Conservation (phyloP, 257 asterid genomes). For the Solanum corneliomulleri region DNA sequence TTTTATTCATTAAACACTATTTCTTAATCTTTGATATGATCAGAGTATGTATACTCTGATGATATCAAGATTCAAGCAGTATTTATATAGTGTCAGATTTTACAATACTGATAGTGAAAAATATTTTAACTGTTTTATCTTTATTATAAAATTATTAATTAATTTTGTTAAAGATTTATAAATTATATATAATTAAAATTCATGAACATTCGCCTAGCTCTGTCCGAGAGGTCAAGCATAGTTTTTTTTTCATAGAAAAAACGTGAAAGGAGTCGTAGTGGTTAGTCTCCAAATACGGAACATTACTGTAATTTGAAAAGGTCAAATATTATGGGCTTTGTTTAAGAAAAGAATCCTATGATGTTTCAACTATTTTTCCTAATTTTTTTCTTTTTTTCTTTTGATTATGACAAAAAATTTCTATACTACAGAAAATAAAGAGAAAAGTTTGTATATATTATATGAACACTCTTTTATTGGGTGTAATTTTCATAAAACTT, state of each 20-base stretch:
- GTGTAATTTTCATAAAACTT: too few species aligned
- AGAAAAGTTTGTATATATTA: neutral
- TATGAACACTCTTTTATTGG: neutral
- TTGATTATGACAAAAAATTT: neutral
- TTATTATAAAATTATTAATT: too few species aligned
- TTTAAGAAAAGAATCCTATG: neutral
- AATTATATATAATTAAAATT: too few species aligned
- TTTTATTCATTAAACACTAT: too few species aligned
- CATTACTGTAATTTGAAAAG: neutral
- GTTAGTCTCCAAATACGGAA: neutral
- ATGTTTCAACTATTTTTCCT: neutral
- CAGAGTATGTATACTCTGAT: neutral
- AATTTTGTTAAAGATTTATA: too few species aligned
- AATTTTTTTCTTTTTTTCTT: neutral
- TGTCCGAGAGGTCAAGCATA: neutral
- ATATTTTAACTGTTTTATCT: neutral
- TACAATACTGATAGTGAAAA: neutral
- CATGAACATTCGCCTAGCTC: too few species aligned
- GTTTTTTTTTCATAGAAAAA: neutral
- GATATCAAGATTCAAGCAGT: too few species aligned
- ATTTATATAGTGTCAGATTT: neutral
- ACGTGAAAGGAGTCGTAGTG: neutral
- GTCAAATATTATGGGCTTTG: neutral
- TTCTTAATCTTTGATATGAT: too few species aligned
- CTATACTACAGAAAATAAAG: neutral